phyloP scores from a whole-genome alignment of 2,329 filamentous ascomycete genomes.

The Penicillium sp. region DNA sequence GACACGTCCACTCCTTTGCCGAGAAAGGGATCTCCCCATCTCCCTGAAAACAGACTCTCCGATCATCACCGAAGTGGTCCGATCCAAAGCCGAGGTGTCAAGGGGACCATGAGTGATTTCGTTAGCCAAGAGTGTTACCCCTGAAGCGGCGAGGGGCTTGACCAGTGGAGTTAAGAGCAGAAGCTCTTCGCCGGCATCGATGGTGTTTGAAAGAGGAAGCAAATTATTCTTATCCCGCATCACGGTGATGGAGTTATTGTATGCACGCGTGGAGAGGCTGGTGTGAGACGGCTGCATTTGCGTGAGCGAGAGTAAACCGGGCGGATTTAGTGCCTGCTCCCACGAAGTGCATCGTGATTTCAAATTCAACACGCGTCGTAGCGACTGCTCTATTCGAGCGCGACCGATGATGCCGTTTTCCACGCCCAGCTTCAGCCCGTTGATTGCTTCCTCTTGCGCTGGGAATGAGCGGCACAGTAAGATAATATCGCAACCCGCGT shows the following conservation, averaged over 20 bases:
- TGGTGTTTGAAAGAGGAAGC: constrained; percentile 73
- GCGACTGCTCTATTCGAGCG: constrained; percentile 72
- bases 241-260: constrained; percentile 88
- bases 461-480: constrained; percentile 83
- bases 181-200: constrained; percentile 83
- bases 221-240: constrained; percentile 83
- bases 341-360: constrained; percentile 85
- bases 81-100: constrained; percentile 55
- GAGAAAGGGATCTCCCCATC: constrained; percentile 78
- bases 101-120: constrained; percentile 47
- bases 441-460: constrained; percentile 86
- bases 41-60: constrained; percentile 91
- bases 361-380: constrained; percentile 71
- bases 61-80: constrained; percentile 68
- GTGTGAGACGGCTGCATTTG: constrained; percentile 79
- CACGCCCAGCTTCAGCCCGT: constrained; percentile 79
- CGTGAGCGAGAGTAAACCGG: constrained; percentile 70
- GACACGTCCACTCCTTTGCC: constrained; percentile 78
- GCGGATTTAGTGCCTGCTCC: constrained; percentile 84
- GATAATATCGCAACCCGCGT: constrained; percentile 89
- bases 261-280: constrained; percentile 74
- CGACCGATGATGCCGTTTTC: constrained; percentile 86
- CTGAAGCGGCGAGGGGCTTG: constrained; percentile 86
- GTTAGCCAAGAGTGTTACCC: constrained; percentile 65
- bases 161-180: constrained; percentile 82